Conservation (phyloP, 306 rosid species). For the Lagenaria siceraria region DNA sequence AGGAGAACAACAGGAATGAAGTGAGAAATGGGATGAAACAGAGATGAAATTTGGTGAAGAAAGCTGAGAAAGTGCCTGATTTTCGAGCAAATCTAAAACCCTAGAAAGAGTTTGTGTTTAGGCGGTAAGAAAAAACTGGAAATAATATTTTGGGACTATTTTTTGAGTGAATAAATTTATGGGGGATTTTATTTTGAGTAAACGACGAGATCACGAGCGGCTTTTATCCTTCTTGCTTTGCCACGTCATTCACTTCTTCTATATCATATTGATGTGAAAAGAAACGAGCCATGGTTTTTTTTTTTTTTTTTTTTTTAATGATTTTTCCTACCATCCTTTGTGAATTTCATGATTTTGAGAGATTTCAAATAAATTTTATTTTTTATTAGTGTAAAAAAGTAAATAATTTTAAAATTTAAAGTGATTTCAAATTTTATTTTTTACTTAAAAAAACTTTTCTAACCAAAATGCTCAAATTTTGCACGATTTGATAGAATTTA, state of each 20-base stretch:
- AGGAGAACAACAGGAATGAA: not conserved
- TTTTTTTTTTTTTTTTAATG: no score
- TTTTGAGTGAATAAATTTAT: not conserved
- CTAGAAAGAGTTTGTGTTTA: conserved; percentile 19
- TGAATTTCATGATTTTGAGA: no score
- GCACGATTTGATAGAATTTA: no score
- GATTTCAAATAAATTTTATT: no score
- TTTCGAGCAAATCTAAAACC: conserved; percentile 11
- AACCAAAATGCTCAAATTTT: no score
- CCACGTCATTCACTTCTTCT: not conserved
- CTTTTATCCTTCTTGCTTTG: not conserved
- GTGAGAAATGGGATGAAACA: not conserved
- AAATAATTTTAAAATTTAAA: no score
- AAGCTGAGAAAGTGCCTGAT: not conserved
- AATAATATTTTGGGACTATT: not conserved
- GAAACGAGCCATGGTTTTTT: no score
- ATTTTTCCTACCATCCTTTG: no score
- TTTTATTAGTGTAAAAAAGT: no score
- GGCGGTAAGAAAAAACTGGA: conserved; percentile 11
- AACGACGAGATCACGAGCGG: not conserved
- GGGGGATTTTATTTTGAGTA: not conserved
- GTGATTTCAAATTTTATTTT: no score
- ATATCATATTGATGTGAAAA: no score
- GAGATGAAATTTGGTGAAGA: not conserved
- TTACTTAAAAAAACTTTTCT: no score